A percentile compares a stretch with the other conserved stretches of the same genome.
These are phyloP conservation scores for Sonneratia caseolaris DNA, from an alignment of 345 rosid species.

Conservation along the genomic window DNA sequence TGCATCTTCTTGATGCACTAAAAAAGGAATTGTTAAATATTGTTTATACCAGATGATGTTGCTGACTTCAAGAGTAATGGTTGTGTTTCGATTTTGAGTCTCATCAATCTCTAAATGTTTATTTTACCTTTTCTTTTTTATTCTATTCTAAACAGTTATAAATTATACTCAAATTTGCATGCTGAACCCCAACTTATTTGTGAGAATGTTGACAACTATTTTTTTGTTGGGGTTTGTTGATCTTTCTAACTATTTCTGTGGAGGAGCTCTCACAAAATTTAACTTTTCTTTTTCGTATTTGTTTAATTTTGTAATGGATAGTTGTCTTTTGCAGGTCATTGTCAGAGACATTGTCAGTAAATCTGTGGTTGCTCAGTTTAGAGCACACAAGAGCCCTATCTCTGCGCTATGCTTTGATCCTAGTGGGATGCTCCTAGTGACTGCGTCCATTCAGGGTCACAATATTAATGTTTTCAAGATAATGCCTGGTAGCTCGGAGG, in stretches of 20 bases:
- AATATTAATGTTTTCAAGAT: conserved; percentile 80
- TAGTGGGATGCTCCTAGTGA: conserved; percentile 79
- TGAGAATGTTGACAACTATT: background rate
- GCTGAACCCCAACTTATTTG: background rate
- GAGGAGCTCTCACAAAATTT: background rate
- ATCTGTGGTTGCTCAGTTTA: conserved; percentile 63
- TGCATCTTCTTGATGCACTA: background rate
- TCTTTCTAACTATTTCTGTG: background rate
- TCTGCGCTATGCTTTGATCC: conserved; percentile 90
- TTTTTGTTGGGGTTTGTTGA: background rate
- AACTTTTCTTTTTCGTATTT: background rate
- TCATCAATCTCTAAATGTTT: background rate
- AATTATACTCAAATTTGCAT: background rate
- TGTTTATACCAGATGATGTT: background rate
- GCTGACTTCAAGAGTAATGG: background rate
- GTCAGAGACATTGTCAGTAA: conserved; percentile 68
- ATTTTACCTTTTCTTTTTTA: background rate
- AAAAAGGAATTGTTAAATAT: too few species aligned
- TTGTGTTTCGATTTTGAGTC: background rate
- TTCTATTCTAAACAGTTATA: background rate
- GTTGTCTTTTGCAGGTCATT: conserved; percentile 49
- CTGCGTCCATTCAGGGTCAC: conserved; percentile 91
- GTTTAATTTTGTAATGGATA: background rate
- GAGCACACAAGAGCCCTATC: conserved; percentile 87
- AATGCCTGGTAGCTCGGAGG: conserved; percentile 51